Conservation (phyloP, 768 basidiomycete genomes). For the Tricholomella constricta region DNA sequence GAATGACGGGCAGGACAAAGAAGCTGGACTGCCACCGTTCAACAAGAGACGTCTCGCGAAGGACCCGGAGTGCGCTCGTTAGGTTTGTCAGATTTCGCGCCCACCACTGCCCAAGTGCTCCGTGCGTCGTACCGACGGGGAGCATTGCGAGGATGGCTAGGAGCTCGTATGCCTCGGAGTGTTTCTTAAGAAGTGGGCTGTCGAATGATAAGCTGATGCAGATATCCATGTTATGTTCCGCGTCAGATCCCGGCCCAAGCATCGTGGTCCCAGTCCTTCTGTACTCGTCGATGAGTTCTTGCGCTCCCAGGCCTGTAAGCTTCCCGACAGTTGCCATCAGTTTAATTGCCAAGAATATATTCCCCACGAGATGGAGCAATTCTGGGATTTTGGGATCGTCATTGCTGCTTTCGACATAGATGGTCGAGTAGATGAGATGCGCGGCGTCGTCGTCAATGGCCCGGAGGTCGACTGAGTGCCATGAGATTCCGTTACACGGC, state of each 20-base stretch:
- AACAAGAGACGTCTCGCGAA: constrained; percentile 6
- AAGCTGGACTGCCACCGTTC: constrained; percentile 1
- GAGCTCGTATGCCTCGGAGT: no score
- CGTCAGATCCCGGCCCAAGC: constrained; percentile 6
- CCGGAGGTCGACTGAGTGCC: constrained; percentile 16
- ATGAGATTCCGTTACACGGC: constrained; percentile 28
- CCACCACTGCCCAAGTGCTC: no score
- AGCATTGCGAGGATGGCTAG: no score
- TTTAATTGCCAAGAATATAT: constrained; percentile 35
- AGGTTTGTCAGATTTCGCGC: constrained; percentile 3
- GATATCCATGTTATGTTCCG: constrained; percentile 6
- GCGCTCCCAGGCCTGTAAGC: neutral
- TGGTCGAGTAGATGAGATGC: constrained; percentile 21
- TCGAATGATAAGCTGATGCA: constrained; percentile 12
- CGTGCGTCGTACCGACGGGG: no score
- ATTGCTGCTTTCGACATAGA: constrained; percentile 18
- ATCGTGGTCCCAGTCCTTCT: neutral
- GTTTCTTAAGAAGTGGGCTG: constrained; percentile 1
- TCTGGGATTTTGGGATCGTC: constrained; percentile 22
- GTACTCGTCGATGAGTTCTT: constrained; percentile 3
- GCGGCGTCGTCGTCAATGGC: constrained; percentile 21
- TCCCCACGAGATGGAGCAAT: constrained; percentile 24
- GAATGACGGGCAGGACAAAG: constrained; percentile 21
- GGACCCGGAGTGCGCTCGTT: constrained; percentile 3
- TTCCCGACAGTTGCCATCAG: constrained; percentile 29